Conservation (phyloP, 2,329 filamentous ascomycete genomes). For the Nemania abortiva region DNA sequence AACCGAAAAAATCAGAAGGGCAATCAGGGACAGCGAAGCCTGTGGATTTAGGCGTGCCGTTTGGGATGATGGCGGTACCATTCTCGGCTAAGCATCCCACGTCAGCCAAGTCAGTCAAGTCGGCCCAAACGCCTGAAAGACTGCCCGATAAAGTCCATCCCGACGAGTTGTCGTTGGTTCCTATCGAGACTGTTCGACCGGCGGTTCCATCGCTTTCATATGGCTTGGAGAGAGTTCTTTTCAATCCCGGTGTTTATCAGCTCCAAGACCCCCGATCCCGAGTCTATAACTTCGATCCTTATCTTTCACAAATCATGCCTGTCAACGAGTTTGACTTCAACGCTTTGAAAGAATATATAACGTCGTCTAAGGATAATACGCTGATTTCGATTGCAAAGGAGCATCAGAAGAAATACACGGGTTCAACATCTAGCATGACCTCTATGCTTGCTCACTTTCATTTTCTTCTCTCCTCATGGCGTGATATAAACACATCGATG, state of each 20-base stretch:
- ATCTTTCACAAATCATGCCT: conserved; percentile 92
- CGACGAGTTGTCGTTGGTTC: conserved; percentile 45
- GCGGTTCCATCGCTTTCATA: conserved; percentile 74
- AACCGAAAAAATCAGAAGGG: neutral
- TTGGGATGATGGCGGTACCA: conserved; percentile 10
- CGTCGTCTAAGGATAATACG: conserved; percentile 84
- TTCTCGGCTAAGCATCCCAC: conserved; percentile 7
- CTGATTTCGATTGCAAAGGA: conserved; percentile 76
- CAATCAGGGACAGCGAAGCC: conserved; percentile 1
- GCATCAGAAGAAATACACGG: conserved; percentile 82
- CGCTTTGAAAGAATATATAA: conserved; percentile 86
- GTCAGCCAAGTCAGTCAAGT: neutral
- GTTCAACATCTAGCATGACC: conserved; percentile 98
- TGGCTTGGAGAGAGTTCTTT: conserved; percentile 88
- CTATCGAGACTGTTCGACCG: conserved; percentile 52
- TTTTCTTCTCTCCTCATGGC: conserved; percentile 87
- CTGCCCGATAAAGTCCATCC: conserved; percentile 47
- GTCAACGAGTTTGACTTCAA: conserved; percentile 92
- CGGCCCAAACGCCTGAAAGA: neutral
- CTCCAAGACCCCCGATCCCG: conserved; percentile 88
- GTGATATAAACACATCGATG: conserved; percentile 73
- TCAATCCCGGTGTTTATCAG: conserved; percentile 93
- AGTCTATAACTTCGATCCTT: conserved; percentile 97
- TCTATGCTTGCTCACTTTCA: conserved; percentile 89
- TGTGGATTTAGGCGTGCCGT: conserved; percentile 22